These are phyloP conservation scores for Pyrenula aspistea DNA, from an alignment of 495 filamentous ascomycete genomes.

Conservation along the genomic window DNA sequence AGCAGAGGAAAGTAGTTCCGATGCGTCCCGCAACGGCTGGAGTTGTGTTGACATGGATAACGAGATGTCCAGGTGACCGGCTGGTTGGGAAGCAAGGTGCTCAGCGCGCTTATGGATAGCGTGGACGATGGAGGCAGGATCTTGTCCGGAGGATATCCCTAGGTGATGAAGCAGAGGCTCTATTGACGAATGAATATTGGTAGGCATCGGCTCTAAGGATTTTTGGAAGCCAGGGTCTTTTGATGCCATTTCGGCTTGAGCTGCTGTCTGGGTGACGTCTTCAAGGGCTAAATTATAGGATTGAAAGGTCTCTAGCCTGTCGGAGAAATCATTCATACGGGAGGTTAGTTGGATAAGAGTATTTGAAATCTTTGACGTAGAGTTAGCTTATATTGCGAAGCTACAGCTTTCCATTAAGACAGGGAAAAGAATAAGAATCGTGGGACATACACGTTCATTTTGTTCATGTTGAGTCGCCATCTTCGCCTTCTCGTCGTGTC, in stretches of 20 bases:
- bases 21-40: constrained; percentile 18
- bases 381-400: too few species aligned
- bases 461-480: constrained; percentile 19
- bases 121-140: constrained; percentile 8
- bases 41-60: constrained; percentile 19
- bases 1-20: constrained; percentile 18
- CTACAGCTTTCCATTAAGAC: not conserved
- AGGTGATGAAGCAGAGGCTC: constrained; percentile 26
- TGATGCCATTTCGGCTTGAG: constrained; percentile 2
- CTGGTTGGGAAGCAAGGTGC: constrained; percentile 15
- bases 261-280: constrained; percentile 13
- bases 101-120: constrained; percentile 18
- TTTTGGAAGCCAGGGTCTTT: constrained; percentile 1
- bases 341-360: constrained; percentile 24
- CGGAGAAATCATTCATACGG: constrained; percentile 18
- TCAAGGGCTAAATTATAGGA: constrained; percentile 26
- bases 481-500: constrained; percentile 19
- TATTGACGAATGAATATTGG: constrained; percentile 7
- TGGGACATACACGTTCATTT: constrained; percentile 20
- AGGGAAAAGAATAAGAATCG: not conserved
- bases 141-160: constrained; percentile 21
- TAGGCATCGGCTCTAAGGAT: not conserved
- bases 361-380: constrained; percentile 16
- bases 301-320: constrained; percentile 19
- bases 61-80: constrained; percentile 18